These are phyloP conservation scores for Ceratobasidium sp. DNA, from an alignment of 1,284 basidiomycete genomes.

Conservation along the genomic window DNA sequence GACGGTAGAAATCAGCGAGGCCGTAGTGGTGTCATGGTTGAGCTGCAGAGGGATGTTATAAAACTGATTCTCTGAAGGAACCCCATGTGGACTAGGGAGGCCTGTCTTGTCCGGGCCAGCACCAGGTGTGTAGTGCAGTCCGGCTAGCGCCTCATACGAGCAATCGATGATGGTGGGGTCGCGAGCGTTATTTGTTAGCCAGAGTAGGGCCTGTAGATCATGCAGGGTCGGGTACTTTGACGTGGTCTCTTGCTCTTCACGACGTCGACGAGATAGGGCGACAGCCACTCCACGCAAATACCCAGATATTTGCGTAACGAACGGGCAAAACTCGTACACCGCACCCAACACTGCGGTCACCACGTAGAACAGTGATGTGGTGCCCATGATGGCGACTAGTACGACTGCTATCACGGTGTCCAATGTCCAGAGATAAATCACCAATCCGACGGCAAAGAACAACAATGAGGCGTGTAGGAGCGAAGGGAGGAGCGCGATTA, in stretches of 20 bases:
- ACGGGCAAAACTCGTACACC: not conserved
- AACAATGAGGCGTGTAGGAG: constrained; percentile 15
- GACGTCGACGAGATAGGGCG: not conserved
- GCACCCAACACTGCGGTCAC: not conserved
- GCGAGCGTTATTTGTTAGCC: constrained; percentile 3
- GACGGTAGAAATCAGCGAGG: not conserved
- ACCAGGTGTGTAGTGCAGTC: not conserved
- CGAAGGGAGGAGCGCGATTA: constrained; percentile 27
- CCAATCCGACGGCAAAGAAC: constrained; percentile 26
- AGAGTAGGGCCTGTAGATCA: not conserved
- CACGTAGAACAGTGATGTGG: constrained; percentile 11
- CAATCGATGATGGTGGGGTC: constrained; percentile 3
- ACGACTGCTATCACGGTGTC: not conserved
- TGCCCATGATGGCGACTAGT: not conserved
- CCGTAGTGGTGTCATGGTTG: not conserved
- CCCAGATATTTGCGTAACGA: not conserved
- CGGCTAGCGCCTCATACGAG: constrained; percentile 12
- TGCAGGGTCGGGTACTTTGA: not conserved
- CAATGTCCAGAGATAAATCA: constrained; percentile 31
- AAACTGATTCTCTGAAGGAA: no score
- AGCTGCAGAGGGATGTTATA: not conserved
- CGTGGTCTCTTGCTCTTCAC: no score
- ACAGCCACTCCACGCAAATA: constrained; percentile 1
- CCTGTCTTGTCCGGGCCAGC: not conserved
- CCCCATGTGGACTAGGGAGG: not conserved